Evolutionary conservation across 768 basidiomycete genomes (phyloP), one percentile per base, ranked within the genome.

Genomic region (Hortiboletus flavorubellus): DNA sequence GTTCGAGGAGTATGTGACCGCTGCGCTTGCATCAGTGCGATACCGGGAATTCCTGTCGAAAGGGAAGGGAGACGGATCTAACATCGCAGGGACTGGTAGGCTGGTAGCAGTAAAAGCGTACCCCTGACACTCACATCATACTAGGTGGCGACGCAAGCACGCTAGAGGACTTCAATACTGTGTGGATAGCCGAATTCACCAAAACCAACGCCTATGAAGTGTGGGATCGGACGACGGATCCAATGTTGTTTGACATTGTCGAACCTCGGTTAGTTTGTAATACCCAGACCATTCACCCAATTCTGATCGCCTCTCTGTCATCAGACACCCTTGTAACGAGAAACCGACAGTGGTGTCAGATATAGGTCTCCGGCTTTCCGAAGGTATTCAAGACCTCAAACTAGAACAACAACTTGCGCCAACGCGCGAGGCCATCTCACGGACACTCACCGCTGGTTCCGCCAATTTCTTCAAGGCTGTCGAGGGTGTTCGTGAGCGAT

Each of bases 1-100:
- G 84, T 96, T 96, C 51, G 94, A 98, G 68, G 96, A 98, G 67
- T 99, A 99, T 65, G 84, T 98, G 44, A 87, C 85, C 26, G 89
- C 90, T 3, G 89, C 91, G 4, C 79, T 99, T 10, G 81, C 95
- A 4, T 86, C 89, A 14, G 85, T 98, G 58, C 93, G 94, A 69
- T 98, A 93, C 68, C 84, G 86, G 2, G 92, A 93, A 59, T 99
- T 92, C 72, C 63, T 93, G 21, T 68, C 78, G 9, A 92, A 88
- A 68, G 79, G 86, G 39, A 81, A 86, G 69, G 77, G 76, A 34
- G 67, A 64, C 59, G 84, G 85, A 46, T 79, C 89, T 15, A 75
- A 88, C 33, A 90, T 91, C 38, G 79, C 84, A 10, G 87, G 85
- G 29, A 75, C 81, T 35, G 84, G 77, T 78, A 59, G 14, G 61